A percentile compares a stretch with the other conserved stretches of the same genome.
phyloP scores from a whole-genome alignment of 495 filamentous ascomycete genomes.

The Friedmanniomyces endolithicus region DNA sequence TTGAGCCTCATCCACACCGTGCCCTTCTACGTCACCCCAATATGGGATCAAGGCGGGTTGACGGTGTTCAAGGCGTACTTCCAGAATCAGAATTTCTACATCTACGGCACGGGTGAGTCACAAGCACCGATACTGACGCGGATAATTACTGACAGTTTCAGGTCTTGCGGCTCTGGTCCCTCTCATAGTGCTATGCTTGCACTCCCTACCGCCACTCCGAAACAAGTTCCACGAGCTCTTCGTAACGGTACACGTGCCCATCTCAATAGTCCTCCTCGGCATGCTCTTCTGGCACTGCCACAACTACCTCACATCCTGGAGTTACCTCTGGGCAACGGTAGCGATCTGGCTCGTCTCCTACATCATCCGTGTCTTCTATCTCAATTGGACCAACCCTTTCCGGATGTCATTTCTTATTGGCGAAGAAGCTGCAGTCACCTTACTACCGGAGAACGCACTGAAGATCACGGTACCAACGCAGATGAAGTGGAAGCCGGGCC shows the following conservation, averaged over 20 bases:
- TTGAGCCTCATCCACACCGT: slow-evolving; percentile 70
- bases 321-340: slow-evolving; percentile 72
- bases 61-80: slow-evolving; percentile 54
- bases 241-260: slow-evolving; percentile 65
- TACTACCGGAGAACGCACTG: slow-evolving; percentile 82
- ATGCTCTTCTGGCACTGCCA: slow-evolving; percentile 94
- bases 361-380: slow-evolving; percentile 40
- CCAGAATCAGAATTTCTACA: slow-evolving; percentile 45
- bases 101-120: slow-evolving; percentile 62
- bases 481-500: slow-evolving; percentile 84
- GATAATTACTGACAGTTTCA: slow-evolving; percentile 8
- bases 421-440: slow-evolving; percentile 73
- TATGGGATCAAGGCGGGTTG: slow-evolving; percentile 66
- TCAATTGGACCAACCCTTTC: slow-evolving; percentile 81
- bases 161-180: slow-evolving; percentile 75
- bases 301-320: slow-evolving; percentile 85
- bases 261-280: slow-evolving; percentile 65
- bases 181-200: slow-evolving; percentile 66
- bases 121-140: background rate
- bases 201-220: slow-evolving; percentile 60
- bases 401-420: slow-evolving; percentile 67
- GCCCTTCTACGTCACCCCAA: slow-evolving; percentile 79
- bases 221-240: slow-evolving; percentile 69
- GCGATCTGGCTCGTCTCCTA: slow-evolving; percentile 61
- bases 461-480: slow-evolving; percentile 88